Evolutionary conservation across 2,329 filamentous ascomycete species (phyloP).

Genomic region (Tetracladium maxilliforme): DNA sequence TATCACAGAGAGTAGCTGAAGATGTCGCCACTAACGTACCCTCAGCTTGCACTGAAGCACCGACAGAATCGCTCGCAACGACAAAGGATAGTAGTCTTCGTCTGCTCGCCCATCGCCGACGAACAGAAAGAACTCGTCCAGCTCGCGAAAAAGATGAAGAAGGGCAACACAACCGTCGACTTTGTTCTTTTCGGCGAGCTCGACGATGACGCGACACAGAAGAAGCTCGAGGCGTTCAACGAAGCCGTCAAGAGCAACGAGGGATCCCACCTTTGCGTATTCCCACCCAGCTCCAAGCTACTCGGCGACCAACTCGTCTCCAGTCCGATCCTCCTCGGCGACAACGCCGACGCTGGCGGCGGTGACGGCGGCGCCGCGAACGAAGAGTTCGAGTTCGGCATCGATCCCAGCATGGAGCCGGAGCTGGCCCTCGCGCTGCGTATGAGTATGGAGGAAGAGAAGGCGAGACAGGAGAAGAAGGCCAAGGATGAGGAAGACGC

Average conservation of each 20-base stretch:
- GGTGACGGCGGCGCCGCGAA: slow-evolving; percentile 39
- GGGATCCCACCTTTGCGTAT: slow-evolving; percentile 79
- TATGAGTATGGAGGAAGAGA: slow-evolving; percentile 98
- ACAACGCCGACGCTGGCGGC: slow-evolving; percentile 43
- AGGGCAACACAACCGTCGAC: slow-evolving; percentile 86
- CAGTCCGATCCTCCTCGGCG: slow-evolving; percentile 79
- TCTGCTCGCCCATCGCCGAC: slow-evolving; percentile 84
- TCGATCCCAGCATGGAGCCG: slow-evolving; percentile 83
- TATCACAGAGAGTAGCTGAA: not conserved
- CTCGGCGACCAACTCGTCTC: slow-evolving; percentile 85
- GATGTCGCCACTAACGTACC: slow-evolving; percentile 4
- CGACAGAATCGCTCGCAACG: slow-evolving; percentile 94
- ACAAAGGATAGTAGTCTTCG: slow-evolving; percentile 93
- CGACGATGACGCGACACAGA: slow-evolving; percentile 73
- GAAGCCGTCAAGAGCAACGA: slow-evolving; percentile 84
- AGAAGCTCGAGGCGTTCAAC: slow-evolving; percentile 90
- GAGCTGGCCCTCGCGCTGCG: slow-evolving; percentile 87
- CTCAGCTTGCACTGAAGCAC: slow-evolving; percentile 87
- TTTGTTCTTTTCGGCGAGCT: slow-evolving; percentile 92
- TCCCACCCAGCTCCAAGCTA: slow-evolving; percentile 81
- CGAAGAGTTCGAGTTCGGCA: slow-evolving; percentile 70
- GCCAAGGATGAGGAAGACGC: slow-evolving; percentile 53
- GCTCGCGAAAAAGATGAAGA: slow-evolving; percentile 97
- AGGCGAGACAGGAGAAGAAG: slow-evolving; percentile 79
- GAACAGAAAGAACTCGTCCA: slow-evolving; percentile 78